Conservation (phyloP, 2,329 filamentous ascomycete genomes). For the Botrytis elliptica region DNA sequence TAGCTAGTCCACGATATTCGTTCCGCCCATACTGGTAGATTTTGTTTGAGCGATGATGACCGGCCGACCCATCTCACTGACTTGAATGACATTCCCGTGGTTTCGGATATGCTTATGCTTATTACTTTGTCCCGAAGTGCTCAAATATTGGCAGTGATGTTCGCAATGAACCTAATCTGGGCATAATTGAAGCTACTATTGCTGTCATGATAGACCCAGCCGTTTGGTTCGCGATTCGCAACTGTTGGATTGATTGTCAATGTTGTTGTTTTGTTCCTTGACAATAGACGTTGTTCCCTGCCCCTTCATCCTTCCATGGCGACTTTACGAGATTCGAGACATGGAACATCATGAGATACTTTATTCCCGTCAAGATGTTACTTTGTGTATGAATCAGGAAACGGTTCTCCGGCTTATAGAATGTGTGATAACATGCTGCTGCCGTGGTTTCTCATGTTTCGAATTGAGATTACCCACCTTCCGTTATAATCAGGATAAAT, state of each 20-base stretch:
- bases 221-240: not conserved
- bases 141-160: not conserved
- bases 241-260: not conserved
- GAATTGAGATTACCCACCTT: slow-evolving; percentile 8
- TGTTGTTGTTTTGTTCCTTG: not conserved
- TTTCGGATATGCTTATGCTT: not conserved
- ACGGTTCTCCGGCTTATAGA: not conserved
- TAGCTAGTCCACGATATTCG: not conserved
- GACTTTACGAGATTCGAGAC: not conserved
- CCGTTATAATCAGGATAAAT: not conserved
- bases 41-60: not conserved
- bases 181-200: not conserved
- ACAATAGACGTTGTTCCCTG: not conserved
- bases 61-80: not conserved
- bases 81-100: not conserved
- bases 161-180: not conserved
- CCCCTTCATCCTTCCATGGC: not conserved
- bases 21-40: not conserved
- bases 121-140: not conserved
- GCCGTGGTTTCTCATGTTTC: slow-evolving; percentile 3
- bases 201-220: not conserved
- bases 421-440: not conserved
- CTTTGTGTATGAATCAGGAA: not conserved
- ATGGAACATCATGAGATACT: not conserved
- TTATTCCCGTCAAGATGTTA: not conserved